Evolutionary conservation across 192 early-diverging fungal genomes (phyloP), one percentile per base, ranked within the genome.

Genomic region (Backusella circina): DNA sequence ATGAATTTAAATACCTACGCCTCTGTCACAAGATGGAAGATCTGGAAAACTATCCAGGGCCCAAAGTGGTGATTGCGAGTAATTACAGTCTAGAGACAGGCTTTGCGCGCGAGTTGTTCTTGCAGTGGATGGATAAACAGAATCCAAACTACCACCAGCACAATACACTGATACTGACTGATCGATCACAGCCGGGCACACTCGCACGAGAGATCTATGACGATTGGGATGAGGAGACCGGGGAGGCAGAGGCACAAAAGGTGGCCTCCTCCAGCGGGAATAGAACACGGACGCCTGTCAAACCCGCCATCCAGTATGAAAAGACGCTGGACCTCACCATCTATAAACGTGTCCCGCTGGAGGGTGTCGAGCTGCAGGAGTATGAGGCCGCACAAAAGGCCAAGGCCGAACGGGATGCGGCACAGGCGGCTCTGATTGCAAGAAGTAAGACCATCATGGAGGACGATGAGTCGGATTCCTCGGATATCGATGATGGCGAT

Each of bases 41-140:
- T 51, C 73, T 94, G 21, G 88, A 93, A 64, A 83, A 88, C 70
- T 85, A 89, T 61, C 85, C 89, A 38, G 91, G 85, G 16, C 93
- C 89, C 30, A 95, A 95, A 76, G 92, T 99, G 3, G 92, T 99
- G 5, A 79, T 98, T 79, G 94, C 97, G 9, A 90, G 92, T 18
- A 85, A 91, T 33, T 75, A 89, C n/a, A 89, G 92, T 38, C 85
- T 99, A 80, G 92, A 94, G 3, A 86, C 88, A 38, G 97, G 98
- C 30, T 95, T 90, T 76, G 90, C 95, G 3, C 83, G 91, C 57
- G 91, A 94, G 32, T 81, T 97, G 36, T 92, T 99, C 72, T 76
- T 91, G 47, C 85, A 88, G 38, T 94, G 93, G 94, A 90, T 87
- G 80, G 33, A 21, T 1, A 65, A 71, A 15, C 16, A 44, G 65